These are phyloP conservation scores for Camillea tinctor DNA, from an alignment of 2,329 filamentous ascomycete genomes.

Conservation along the genomic window DNA sequence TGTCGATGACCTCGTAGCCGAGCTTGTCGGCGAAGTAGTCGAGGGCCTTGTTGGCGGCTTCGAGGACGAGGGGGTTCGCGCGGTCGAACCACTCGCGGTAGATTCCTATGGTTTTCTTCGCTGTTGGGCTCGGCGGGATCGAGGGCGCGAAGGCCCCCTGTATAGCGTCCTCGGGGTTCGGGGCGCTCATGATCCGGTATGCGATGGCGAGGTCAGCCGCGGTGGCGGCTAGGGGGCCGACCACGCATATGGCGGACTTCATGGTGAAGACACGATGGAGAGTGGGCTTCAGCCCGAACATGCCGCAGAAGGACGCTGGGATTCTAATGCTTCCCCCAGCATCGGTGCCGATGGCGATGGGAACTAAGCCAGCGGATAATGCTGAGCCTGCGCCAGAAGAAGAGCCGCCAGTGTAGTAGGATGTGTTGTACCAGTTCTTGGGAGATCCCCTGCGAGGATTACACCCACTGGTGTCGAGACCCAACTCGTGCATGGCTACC, in stretches of 20 bases:
- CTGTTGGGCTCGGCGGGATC: conserved; percentile 39
- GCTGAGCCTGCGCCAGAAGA: conserved; percentile 75
- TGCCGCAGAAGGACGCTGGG: conserved; percentile 71
- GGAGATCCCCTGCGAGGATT: conserved; percentile 75
- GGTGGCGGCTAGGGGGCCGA: conserved; percentile 73
- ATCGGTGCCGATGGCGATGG: conserved; percentile 73
- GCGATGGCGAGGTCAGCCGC: conserved; percentile 76
- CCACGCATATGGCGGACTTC: conserved; percentile 57
- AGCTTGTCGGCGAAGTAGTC: conserved; percentile 47
- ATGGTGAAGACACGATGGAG: conserved; percentile 66
- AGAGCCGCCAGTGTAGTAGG: conserved; percentile 79
- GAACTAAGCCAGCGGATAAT: conserved; percentile 67
- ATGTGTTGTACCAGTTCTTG: conserved; percentile 71
- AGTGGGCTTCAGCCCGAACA: conserved; percentile 78
- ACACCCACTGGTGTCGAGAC: conserved; percentile 80
- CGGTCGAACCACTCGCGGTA: conserved; percentile 67
- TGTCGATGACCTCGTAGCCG: conserved; percentile 54
- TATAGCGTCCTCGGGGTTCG: conserved; percentile 61
- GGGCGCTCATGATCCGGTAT: conserved; percentile 77
- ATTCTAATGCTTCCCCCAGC: conserved; percentile 75
- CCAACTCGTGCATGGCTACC: conserved; percentile 78
- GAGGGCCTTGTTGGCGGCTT: conserved; percentile 59
- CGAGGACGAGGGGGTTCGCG: conserved; percentile 62
- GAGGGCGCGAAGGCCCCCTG: conserved; percentile 65
- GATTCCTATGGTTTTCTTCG: conserved; percentile 67